Conservation (phyloP, 176 grass and related monocot species). For the Phyllostachys edulis region DNA sequence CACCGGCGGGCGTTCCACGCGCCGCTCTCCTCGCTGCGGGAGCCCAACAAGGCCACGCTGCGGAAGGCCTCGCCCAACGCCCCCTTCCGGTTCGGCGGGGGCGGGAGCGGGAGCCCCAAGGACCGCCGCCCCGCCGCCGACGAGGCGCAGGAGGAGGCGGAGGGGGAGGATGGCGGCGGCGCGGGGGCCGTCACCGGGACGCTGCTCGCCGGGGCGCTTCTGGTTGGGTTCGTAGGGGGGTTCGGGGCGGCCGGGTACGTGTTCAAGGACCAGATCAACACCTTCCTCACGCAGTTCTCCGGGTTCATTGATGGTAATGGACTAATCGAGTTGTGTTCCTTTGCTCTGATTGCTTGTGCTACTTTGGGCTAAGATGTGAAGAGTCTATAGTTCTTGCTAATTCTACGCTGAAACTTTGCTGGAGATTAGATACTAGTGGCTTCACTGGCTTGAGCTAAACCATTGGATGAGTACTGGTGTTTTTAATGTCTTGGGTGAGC, state of each 20-base stretch:
- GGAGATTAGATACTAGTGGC: background rate
- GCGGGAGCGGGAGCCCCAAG: constrained; percentile 31
- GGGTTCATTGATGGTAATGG: constrained; percentile 82
- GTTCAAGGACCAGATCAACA: constrained; percentile 91
- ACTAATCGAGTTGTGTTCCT: constrained; percentile 1
- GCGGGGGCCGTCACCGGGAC: constrained; percentile 63
- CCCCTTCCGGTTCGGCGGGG: constrained; percentile 60
- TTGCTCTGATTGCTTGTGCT: constrained; percentile 13
- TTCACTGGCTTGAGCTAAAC: background rate
- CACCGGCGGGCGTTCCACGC: constrained; percentile 39
- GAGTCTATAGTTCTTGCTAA: background rate
- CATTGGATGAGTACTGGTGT: background rate
- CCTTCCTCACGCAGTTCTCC: constrained; percentile 92
- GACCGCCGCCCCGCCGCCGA: constrained; percentile 26
- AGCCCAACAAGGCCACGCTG: constrained; percentile 72
- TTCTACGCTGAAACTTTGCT: background rate
- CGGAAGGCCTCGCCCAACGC: constrained; percentile 76
- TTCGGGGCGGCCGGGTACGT: constrained; percentile 88
- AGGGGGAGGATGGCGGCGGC: constrained; percentile 21
- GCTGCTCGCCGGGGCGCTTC: constrained; percentile 69
- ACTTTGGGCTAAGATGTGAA: background rate
- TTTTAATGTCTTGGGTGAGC: background rate
- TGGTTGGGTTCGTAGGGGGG: constrained; percentile 83
- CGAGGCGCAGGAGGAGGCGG: constrained; percentile 24
- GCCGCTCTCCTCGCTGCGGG: constrained; percentile 68